A percentile compares a stretch with the other conserved stretches of the same genome.
phyloP scores from a whole-genome alignment of 169 alveolate species.

The Eimeria praecox region DNA sequence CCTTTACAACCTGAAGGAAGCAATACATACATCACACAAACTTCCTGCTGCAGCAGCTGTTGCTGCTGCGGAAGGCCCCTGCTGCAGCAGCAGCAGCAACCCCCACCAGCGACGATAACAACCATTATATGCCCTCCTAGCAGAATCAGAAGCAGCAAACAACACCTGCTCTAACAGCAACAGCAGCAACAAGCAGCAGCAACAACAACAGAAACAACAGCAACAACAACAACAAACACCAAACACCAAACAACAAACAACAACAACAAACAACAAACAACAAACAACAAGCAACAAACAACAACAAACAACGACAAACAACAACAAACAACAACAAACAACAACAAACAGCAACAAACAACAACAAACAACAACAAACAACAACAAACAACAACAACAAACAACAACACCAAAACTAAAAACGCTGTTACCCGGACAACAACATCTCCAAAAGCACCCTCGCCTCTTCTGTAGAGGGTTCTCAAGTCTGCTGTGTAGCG shows the following conservation, averaged over 20 bases:
- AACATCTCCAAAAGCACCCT: conserved; percentile 46
- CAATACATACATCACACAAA: not conserved
- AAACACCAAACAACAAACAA: not conserved
- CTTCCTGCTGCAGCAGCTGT: not conserved
- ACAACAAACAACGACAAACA: not conserved
- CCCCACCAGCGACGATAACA: not conserved
- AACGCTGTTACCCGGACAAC: conserved; percentile 42
- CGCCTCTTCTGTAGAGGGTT: conserved; percentile 47
- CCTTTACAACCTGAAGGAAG: conserved; percentile 20
- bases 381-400: not conserved
- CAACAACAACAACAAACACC: too few relatives aligned
- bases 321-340: not conserved
- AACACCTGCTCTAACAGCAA: not conserved
- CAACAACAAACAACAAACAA: too few relatives aligned
- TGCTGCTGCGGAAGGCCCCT: too few relatives aligned
- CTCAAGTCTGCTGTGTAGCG: conserved; percentile 59
- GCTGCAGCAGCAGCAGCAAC: not conserved
- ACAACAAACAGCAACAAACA: not conserved
- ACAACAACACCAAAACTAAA: too few relatives aligned
- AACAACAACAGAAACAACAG: not conserved
- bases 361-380: not conserved
- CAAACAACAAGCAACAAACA: not conserved
- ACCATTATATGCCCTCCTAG: not conserved
- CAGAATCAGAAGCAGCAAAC: not conserved
- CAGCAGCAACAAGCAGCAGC: conserved; percentile 2